Evolutionary conservation across 257 asterid genomes (phyloP).

Genomic region (Pogostemon cablin): DNA sequence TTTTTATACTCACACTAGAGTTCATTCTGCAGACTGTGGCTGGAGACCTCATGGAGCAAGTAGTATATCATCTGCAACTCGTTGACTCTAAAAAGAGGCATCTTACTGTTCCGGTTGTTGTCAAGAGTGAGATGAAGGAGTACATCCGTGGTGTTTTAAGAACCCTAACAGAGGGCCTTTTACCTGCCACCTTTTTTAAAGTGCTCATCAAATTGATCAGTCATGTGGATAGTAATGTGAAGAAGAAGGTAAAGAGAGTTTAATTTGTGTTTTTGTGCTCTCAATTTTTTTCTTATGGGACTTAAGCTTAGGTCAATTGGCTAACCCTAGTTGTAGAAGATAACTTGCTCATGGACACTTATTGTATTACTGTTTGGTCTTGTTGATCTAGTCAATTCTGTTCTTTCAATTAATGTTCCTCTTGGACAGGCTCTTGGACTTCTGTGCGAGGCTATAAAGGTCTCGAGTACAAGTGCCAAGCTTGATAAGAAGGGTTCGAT

Average conservation of each 20-base stretch:
- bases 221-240: slow-evolving; percentile 55
- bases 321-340: background rate
- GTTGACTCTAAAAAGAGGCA: slow-evolving; percentile 56
- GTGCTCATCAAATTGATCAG: slow-evolving; percentile 62
- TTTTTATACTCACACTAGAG: slow-evolving; percentile 25
- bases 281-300: slow-evolving; percentile 3
- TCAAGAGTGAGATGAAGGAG: slow-evolving; percentile 75
- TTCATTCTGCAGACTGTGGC: slow-evolving; percentile 59
- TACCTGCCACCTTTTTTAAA: slow-evolving; percentile 68
- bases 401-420: slow-evolving; percentile 29
- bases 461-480: slow-evolving; percentile 42
- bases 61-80: slow-evolving; percentile 58
- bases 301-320: background rate
- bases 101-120: slow-evolving; percentile 47
- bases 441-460: slow-evolving; percentile 72
- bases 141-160: slow-evolving; percentile 50
- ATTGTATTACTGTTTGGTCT: background rate
- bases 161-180: slow-evolving; percentile 56
- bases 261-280: slow-evolving; percentile 2
- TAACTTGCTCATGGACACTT: background rate
- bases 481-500: slow-evolving; percentile 47
- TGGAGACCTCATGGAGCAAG: slow-evolving; percentile 81
- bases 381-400: slow-evolving; percentile 11
- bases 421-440: slow-evolving; percentile 80
- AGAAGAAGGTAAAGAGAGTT: slow-evolving; percentile 65